Base-by-base conservation (phyloP, 2,329 filamentous ascomycete species). In the Leptosphaerulina australis region DNA sequence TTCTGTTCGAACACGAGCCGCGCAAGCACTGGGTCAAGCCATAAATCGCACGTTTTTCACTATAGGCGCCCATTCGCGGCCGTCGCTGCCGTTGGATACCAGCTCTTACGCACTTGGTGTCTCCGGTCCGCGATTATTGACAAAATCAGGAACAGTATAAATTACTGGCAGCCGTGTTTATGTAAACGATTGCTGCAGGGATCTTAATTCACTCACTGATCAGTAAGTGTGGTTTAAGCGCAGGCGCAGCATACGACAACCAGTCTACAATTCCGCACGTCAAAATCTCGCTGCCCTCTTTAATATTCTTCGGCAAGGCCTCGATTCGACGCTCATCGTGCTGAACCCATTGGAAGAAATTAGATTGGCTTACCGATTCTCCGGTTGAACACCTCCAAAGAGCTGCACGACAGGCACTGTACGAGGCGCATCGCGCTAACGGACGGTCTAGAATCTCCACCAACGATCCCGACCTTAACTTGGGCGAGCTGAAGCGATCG, bases 361-460 rank as follows among this genome's bases (percentile, higher is more conserved):
- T 24, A 41, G 41, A 33, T 31, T 24, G 20, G 34, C 40, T 31
- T 25, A 29, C 30, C 26, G 10, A 21, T 30, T 26, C 9, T 12
- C 26, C 39, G 24, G 29, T 30, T 36, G 47, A 29, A 20, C 10
- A 28, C 12, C 29, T 50, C n/a, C 4, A 30, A n/a, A n/a, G 26
- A n/a, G 28, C 14, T 35, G 18, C 17, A 35, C 20, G 17, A 8
- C 28, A 34, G 31, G 36, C 36, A 33, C 21, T 17, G 36, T 28
- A 41, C 37, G 37, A 46, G 41, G 41, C 43, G 28, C 20, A 40
- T 31, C n/a, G 25, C 48, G 36, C 36, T 46, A 51, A 43, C 25
- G 25, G 28, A 25, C 21, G 43, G 48, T 46, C 48, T 51, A 51
- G 48, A 51, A 37, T 40, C 48, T 41, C 48, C 31, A 41, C 20